Percentiles rank a stretch among this genome's conserved stretches.
These are phyloP conservation scores for Mortierella claussenii DNA, from an alignment of 192 early-diverging fungal species.

Conservation along the genomic window DNA sequence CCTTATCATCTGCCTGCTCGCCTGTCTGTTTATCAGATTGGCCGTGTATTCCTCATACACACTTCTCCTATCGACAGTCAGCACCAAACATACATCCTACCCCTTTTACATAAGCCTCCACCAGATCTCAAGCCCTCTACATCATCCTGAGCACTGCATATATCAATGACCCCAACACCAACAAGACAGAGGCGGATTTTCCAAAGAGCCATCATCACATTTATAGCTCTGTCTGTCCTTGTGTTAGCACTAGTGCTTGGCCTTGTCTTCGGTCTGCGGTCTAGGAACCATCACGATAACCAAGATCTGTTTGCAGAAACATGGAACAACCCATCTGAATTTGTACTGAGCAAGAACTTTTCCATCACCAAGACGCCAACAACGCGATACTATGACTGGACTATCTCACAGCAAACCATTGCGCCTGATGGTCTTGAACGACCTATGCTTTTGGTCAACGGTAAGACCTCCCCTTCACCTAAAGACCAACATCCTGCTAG, in stretches of 20 bases:
- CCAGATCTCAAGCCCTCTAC: no score
- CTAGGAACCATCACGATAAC: conserved; percentile 6
- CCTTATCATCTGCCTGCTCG: no score
- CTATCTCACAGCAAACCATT: conserved; percentile 26
- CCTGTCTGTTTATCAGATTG: conserved; percentile 16
- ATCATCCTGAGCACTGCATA: no score
- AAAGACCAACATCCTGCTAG: no score
- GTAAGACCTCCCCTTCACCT: conserved; percentile 10
- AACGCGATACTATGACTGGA: conserved; percentile 35
- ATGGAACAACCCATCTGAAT: conserved; percentile 39
- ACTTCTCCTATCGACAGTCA: neutral
- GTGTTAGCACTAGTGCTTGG: conserved; percentile 17
- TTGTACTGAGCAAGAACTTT: conserved; percentile 35
- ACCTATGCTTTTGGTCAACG: conserved; percentile 72
- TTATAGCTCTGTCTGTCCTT: neutral
- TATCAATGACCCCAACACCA: no score
- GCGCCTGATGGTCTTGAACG: conserved; percentile 72
- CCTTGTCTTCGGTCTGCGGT: conserved; percentile 19
- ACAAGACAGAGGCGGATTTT: conserved; percentile 8
- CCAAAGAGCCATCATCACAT: neutral
- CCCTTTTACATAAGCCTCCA: neutral
- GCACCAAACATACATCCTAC: neutral
- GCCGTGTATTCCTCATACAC: neutral
- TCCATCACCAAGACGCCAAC: conserved; percentile 21
- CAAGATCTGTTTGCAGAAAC: conserved; percentile 1